phyloP scores from a whole-genome alignment of 257 asterid genomes.

The Capsicum rhomboideum region DNA sequence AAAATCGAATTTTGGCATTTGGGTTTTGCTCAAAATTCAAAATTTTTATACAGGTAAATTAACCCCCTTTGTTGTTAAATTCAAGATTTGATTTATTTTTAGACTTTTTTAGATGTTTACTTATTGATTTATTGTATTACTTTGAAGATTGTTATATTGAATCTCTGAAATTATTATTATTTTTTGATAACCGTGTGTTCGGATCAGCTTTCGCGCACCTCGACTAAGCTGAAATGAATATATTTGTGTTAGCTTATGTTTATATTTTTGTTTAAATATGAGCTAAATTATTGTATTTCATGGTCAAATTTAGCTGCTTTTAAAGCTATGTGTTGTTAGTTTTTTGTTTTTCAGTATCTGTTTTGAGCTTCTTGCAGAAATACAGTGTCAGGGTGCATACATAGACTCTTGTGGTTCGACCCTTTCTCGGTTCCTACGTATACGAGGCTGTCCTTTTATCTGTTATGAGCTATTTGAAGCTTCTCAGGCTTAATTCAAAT shows the following conservation, averaged over 20 bases:
- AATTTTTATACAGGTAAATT: conserved; percentile 3
- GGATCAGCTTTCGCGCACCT: too few species aligned
- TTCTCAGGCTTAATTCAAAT: neutral
- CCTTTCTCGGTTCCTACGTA: too few species aligned
- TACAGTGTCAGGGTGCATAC: too few species aligned
- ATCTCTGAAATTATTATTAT: too few species aligned
- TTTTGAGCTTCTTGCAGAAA: too few species aligned
- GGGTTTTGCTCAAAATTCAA: neutral
- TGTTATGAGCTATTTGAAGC: neutral
- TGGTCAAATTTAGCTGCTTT: too few species aligned
- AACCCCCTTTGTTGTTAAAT: neutral
- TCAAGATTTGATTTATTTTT: neutral
- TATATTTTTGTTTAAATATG: neutral
- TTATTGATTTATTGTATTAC: neutral
- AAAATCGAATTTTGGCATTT: neutral
- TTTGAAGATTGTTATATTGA: neutral
- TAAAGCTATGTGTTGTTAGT: too few species aligned
- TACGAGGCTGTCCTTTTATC: neutral
- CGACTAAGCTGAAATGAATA: neutral
- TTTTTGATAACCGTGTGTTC: too few species aligned
- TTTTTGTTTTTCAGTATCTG: too few species aligned
- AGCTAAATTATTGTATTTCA: neutral
- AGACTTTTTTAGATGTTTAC: neutral
- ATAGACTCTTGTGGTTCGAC: too few species aligned
- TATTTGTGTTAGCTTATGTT: neutral